Evolutionary conservation across 108 stramenopile species (phyloP).

Genomic region (Poteriospumella lacustris): DNA sequence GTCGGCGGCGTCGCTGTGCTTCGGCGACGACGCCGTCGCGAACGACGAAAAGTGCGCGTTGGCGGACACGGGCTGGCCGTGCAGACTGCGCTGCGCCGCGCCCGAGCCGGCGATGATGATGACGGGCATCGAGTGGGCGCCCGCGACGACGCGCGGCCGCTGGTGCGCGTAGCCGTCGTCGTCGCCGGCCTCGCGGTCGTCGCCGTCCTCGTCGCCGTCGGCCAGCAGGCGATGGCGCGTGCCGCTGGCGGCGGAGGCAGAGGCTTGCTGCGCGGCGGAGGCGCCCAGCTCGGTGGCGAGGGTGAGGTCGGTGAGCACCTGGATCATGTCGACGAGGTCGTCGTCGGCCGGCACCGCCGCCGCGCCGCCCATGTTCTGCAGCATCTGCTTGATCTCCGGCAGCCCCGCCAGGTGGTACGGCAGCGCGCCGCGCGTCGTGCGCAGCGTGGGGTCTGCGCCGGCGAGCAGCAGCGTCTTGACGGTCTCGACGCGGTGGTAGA

Average conservation of each 20-base stretch:
- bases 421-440: slow-evolving; percentile 46
- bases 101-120: too few species aligned
- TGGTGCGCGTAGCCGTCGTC: background rate
- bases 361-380: slow-evolving; percentile 36
- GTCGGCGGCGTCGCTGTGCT: background rate
- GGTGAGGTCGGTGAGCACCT: slow-evolving; percentile 4
- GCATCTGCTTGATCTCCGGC: slow-evolving; percentile 32
- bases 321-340: slow-evolving; percentile 14
- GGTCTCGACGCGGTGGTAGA: slow-evolving; percentile 47
- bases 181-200: background rate
- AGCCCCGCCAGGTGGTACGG: slow-evolving; percentile 46
- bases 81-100: too few species aligned
- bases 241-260: background rate
- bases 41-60: too few species aligned
- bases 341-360: slow-evolving; percentile 31
- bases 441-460: slow-evolving; percentile 44
- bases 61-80: too few species aligned
- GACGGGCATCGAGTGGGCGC: too few species aligned
- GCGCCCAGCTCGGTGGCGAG: background rate
- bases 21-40: slow-evolving; percentile 10
- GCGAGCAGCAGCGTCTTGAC: slow-evolving; percentile 45
- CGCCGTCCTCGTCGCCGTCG: slow-evolving; percentile 24
- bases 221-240: background rate
- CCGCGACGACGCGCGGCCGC: background rate
- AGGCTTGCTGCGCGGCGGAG: too few species aligned